These are phyloP conservation scores for Serendipita sp. DNA, from an alignment of 768 basidiomycete genomes.

Conservation along the genomic window DNA sequence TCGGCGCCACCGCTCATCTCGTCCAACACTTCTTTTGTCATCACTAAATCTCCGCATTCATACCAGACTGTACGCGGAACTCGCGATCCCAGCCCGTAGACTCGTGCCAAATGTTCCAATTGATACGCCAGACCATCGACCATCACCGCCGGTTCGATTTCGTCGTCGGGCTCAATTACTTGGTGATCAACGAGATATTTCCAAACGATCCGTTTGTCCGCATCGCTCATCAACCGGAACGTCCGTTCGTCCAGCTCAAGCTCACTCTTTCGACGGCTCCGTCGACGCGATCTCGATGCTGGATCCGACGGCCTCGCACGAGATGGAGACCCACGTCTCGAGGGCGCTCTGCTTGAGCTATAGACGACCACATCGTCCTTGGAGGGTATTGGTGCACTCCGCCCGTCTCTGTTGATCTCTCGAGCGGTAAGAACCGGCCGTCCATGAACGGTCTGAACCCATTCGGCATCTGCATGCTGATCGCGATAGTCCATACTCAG, in stretches of 20 bases:
- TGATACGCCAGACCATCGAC: background rate
- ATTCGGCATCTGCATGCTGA: background rate
- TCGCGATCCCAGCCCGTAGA: background rate
- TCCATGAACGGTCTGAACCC: background rate
- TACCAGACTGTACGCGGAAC: background rate
- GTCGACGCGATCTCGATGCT: background rate
- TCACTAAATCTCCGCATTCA: background rate
- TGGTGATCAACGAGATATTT: background rate
- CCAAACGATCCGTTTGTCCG: background rate
- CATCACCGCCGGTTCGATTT: background rate
- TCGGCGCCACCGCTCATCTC: background rate
- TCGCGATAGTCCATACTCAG: background rate
- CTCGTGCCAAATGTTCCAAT: background rate
- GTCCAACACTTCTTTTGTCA: background rate
- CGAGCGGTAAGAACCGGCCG: background rate
- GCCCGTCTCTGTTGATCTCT: background rate
- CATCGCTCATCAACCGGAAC: background rate
- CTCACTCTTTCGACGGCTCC: background rate
- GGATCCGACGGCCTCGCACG: background rate
- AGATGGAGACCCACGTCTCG: background rate
- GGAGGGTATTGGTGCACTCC: background rate
- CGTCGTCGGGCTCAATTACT: background rate
- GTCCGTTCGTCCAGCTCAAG: background rate
- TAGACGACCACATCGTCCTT: background rate
- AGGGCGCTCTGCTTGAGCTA: background rate